These are phyloP conservation scores for Dittrichia graveolens DNA, from an alignment of 129 eudicot species.

Conservation along the genomic window DNA sequence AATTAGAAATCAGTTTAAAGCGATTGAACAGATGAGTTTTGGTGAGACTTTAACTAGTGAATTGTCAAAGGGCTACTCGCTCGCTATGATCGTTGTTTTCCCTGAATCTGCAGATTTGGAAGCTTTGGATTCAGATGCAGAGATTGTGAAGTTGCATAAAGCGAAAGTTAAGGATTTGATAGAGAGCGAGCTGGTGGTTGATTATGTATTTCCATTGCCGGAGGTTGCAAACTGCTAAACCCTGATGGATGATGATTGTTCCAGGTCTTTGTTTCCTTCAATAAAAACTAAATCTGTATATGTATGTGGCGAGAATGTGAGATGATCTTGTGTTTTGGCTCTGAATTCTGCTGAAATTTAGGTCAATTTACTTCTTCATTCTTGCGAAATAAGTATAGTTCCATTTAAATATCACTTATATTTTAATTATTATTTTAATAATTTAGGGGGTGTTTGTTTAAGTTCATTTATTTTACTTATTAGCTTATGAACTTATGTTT, in stretches of 20 bases:
- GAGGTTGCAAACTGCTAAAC: not conserved
- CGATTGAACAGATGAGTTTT: slow-evolving; percentile 41
- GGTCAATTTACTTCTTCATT: too few species aligned
- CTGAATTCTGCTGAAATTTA: too few species aligned
- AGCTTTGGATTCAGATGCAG: slow-evolving; percentile 36
- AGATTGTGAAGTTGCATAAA: slow-evolving; percentile 40
- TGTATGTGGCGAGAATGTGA: too few species aligned
- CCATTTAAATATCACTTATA: too few species aligned
- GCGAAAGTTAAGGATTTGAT: slow-evolving; percentile 53
- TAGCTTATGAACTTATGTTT: too few species aligned
- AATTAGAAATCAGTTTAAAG: slow-evolving; percentile 36
- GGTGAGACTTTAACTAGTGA: slow-evolving; percentile 64
- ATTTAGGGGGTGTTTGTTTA: too few species aligned
- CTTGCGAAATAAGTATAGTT: too few species aligned
- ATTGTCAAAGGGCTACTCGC: slow-evolving; percentile 59
- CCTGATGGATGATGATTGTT: not conserved
- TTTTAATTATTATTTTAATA: too few species aligned
- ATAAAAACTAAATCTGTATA: too few species aligned
- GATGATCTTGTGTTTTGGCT: too few species aligned
- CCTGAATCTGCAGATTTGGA: slow-evolving; percentile 36
- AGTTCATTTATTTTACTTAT: too few species aligned
- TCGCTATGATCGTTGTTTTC: slow-evolving; percentile 46
- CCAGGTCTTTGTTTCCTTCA: too few species aligned
- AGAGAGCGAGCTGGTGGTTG: slow-evolving; percentile 47
- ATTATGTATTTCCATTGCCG: slow-evolving; percentile 45